Percentiles rank a stretch among this genome's conserved stretches.
These are phyloP conservation scores for Salix dunnii DNA, from an alignment of 345 rosid genomes.

Conservation along the genomic window DNA sequence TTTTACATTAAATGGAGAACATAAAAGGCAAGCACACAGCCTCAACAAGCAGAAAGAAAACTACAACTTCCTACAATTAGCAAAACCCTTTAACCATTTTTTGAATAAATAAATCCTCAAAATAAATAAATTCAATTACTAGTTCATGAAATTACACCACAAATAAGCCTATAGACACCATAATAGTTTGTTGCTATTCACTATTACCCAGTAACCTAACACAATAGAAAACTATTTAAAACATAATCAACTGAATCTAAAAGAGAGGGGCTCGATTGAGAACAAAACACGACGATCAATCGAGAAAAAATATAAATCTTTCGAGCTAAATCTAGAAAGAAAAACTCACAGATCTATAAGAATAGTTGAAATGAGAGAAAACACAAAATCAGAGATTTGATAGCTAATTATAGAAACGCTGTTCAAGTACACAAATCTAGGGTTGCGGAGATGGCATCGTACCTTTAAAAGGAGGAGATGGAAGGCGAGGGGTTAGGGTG, in stretches of 20 bases:
- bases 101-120: background rate
- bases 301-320: background rate
- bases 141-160: background rate
- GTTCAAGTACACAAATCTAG: background rate
- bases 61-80: too few relatives aligned
- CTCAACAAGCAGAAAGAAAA: too few relatives aligned
- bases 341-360: conserved; percentile 28
- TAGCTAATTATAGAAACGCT: background rate
- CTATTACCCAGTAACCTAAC: background rate
- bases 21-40: background rate
- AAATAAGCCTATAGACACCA: background rate
- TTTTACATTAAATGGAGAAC: background rate
- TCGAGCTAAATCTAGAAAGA: conserved; percentile 10
- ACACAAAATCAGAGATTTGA: background rate
- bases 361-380: background rate
- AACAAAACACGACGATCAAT: background rate
- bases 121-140: background rate
- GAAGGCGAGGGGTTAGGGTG: background rate
- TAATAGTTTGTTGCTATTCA: background rate
- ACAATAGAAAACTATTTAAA: background rate
- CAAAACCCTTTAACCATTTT: background rate
- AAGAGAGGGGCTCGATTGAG: background rate
- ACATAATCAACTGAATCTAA: conserved; percentile 9
- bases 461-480: conserved; percentile 1
- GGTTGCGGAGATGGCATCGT: background rate